Evolutionary conservation across 352 stramenopile species (phyloP).

Genomic region (Globisporangium rhizosaccharum): DNA sequence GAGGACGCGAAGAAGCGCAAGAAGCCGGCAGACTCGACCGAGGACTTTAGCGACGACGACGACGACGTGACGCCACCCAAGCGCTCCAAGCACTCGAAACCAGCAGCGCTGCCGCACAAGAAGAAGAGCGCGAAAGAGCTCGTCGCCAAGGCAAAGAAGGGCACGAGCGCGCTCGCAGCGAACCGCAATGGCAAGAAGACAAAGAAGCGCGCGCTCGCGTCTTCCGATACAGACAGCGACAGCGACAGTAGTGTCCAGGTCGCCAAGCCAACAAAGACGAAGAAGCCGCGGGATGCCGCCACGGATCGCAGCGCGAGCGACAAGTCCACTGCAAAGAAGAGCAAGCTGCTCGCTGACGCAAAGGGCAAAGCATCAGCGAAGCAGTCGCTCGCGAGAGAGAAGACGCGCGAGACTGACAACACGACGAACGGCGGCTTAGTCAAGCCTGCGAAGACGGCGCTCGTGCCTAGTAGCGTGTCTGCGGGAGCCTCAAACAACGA

Average conservation of each 20-base stretch:
- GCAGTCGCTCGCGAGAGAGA: too few relatives aligned
- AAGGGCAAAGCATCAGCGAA: neutral
- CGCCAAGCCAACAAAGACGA: neutral
- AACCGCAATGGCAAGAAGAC: neutral
- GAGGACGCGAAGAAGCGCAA: conserved; percentile 15
- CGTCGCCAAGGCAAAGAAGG: conserved; percentile 2
- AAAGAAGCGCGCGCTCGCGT: neutral
- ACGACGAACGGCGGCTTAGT: neutral
- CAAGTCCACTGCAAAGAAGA: conserved; percentile 4
- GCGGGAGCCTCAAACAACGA: conserved; percentile 4
- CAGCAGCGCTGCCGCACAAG: neutral
- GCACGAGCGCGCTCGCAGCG: neutral
- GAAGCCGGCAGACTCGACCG: conserved; percentile 16
- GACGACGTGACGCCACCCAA: conserved; percentile 18
- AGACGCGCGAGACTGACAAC: conserved; percentile 8
- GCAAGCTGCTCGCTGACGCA: neutral
- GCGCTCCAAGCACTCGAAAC: conserved; percentile 6
- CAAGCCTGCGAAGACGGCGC: conserved; percentile 5
- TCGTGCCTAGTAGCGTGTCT: neutral
- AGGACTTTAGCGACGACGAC: conserved; percentile 22
- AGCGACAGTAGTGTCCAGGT: conserved; percentile 2
- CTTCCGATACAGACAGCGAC: neutral
- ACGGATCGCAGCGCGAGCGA: neutral
- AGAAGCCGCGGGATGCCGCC: neutral
- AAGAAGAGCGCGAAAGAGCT: conserved; percentile 1